Evolutionary conservation across 2,329 filamentous ascomycete species (phyloP).

Genomic region (Metarhizium robertsii): DNA sequence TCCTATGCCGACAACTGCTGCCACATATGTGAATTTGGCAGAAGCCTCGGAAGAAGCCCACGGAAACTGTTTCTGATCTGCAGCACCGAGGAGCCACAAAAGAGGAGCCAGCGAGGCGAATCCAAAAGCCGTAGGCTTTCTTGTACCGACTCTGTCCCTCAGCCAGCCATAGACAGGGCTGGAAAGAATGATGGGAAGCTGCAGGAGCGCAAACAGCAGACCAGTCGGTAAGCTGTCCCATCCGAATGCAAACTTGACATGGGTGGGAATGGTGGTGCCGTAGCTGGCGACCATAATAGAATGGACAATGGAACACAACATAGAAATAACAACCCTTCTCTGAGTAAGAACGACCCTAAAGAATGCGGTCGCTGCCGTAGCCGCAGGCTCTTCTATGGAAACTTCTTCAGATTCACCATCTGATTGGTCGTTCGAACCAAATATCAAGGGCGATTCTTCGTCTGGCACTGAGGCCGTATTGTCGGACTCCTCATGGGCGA

Average conservation of each 20-base stretch:
- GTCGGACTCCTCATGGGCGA: background rate
- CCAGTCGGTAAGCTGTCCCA: constrained; percentile 1
- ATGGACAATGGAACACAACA: background rate
- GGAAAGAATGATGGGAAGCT: background rate
- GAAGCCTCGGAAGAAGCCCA: background rate
- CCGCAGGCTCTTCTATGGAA: too few species aligned
- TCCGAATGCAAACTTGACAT: background rate
- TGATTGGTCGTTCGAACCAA: background rate
- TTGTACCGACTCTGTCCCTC: background rate
- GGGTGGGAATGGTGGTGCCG: constrained; percentile 1
- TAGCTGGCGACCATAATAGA: background rate
- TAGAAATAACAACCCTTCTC: background rate
- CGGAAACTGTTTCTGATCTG: background rate
- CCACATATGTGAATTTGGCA: background rate
- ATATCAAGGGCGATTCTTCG: background rate
- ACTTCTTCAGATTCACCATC: background rate
- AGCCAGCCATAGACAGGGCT: background rate
- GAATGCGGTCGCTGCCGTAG: background rate
- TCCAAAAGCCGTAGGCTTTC: background rate
- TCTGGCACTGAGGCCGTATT: background rate
- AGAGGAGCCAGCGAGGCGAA: background rate
- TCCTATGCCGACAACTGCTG: background rate
- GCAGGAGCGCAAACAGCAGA: background rate
- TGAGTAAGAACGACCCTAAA: background rate
- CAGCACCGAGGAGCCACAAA: constrained; percentile 1